Percentiles rank a stretch among this genome's conserved stretches.
These are phyloP conservation scores for Aspergillus sclerotialis DNA, from an alignment of 2,329 filamentous ascomycete species.

Conservation along the genomic window DNA sequence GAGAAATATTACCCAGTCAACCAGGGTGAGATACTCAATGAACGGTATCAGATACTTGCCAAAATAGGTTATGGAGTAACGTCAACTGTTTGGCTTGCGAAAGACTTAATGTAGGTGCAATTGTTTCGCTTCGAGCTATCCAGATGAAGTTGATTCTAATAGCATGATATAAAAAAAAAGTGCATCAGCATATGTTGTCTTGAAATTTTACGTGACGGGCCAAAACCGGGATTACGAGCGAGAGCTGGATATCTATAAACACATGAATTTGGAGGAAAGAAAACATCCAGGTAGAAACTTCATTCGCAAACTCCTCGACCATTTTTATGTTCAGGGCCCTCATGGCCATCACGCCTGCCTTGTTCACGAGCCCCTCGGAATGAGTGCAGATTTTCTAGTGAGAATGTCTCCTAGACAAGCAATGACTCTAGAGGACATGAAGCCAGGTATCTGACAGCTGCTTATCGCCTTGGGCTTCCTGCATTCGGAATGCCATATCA, in stretches of 20 bases:
- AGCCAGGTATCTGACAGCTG: conserved; percentile 6
- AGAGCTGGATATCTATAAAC: conserved; percentile 12
- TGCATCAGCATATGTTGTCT: conserved; percentile 8
- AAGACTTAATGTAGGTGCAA: conserved; percentile 9
- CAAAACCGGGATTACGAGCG: conserved; percentile 6
- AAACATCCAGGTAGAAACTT: conserved; percentile 11
- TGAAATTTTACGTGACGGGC: conserved; percentile 12
- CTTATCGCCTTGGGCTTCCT: conserved; percentile 8
- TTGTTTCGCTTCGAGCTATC: background rate
- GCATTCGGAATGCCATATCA: too few species aligned
- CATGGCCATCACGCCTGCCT: conserved; percentile 14
- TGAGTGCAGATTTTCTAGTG: conserved; percentile 7
- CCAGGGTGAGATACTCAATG: conserved; percentile 11
- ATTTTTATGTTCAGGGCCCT: conserved; percentile 12
- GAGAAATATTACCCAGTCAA: conserved; percentile 13
- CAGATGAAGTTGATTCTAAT: background rate
- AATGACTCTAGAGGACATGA: conserved; percentile 7
- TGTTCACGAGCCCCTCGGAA: conserved; percentile 14
- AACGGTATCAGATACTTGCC: conserved; percentile 16
- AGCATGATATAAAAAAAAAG: conserved; percentile 1
- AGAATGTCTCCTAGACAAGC: background rate
- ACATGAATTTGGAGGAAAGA: conserved; percentile 7
- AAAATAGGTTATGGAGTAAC: conserved; percentile 22
- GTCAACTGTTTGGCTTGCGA: conserved; percentile 19
- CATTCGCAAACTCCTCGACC: conserved; percentile 12